A percentile compares a stretch with the other conserved stretches of the same genome.
Evolutionary conservation across 106 monocot genomes (phyloP).

Genomic region (Acanthochlamys bracteata): DNA sequence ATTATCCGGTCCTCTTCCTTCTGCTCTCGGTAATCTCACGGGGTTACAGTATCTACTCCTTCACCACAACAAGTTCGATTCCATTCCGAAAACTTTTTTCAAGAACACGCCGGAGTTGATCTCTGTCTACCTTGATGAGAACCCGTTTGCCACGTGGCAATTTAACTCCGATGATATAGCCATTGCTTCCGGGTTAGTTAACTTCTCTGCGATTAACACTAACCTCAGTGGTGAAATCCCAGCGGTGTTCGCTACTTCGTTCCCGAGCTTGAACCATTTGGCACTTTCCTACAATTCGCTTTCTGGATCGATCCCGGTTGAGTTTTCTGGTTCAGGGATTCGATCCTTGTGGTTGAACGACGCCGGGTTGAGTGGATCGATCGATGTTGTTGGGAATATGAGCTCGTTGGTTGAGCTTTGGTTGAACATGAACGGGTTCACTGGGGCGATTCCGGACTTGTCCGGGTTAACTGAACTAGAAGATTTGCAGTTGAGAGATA

Average conservation of each 20-base stretch:
- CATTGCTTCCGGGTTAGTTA: slow-evolving; percentile 26
- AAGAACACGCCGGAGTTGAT: slow-evolving; percentile 30
- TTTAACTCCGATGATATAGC: slow-evolving; percentile 17
- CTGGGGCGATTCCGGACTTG: slow-evolving; percentile 51
- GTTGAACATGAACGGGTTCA: slow-evolving; percentile 54
- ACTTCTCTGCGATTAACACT: slow-evolving; percentile 50
- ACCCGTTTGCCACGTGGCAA: slow-evolving; percentile 49
- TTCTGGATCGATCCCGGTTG: slow-evolving; percentile 10
- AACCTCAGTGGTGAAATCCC: slow-evolving; percentile 44
- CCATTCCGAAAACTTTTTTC: slow-evolving; percentile 44
- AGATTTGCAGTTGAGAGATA: slow-evolving; percentile 51
- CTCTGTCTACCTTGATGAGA: slow-evolving; percentile 36
- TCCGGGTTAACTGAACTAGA: slow-evolving; percentile 20
- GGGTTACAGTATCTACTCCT: slow-evolving; percentile 42
- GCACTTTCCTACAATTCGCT: slow-evolving; percentile 29
- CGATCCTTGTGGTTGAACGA: slow-evolving; percentile 53
- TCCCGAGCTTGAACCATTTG: slow-evolving; percentile 28
- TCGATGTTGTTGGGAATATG: slow-evolving; percentile 40
- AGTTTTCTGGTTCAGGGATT: slow-evolving; percentile 14
- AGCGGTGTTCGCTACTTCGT: slow-evolving; percentile 21
- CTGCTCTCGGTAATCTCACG: slow-evolving; percentile 25
- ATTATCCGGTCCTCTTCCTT: slow-evolving; percentile 38
- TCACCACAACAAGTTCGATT: slow-evolving; percentile 48
- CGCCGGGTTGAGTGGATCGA: slow-evolving; percentile 21
- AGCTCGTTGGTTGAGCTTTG: slow-evolving; percentile 36